phyloP scores from a whole-genome alignment of 257 asterid genomes.

The Thymus quinquecostatus region DNA sequence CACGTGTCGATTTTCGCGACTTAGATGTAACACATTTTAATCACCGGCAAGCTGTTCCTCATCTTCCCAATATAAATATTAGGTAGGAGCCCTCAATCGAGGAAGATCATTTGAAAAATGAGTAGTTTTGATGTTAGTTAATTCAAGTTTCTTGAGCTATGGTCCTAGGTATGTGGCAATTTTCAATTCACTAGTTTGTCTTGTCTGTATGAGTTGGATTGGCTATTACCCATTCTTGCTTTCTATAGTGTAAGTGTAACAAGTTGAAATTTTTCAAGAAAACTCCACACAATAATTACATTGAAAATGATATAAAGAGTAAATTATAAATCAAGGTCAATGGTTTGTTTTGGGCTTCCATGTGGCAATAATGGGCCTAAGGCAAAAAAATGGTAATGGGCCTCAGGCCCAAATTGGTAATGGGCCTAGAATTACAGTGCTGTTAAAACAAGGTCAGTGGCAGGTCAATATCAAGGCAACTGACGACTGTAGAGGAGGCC shows the following conservation, averaged over 20 bases:
- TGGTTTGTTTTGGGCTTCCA: background rate
- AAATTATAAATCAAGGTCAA: background rate
- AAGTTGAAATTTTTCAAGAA: conserved; percentile 6
- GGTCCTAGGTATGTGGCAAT: conserved; percentile 34
- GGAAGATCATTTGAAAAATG: conserved; percentile 15
- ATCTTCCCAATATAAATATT: conserved; percentile 11
- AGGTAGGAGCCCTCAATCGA: conserved; percentile 2
- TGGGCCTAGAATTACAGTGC: too few relatives aligned
- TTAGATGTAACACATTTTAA: conserved; percentile 19
- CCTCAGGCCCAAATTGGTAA: too few relatives aligned
- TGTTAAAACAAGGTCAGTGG: conserved; percentile 26
- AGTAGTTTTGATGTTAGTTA: background rate
- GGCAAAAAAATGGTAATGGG: background rate
- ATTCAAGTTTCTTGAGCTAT: conserved; percentile 24
- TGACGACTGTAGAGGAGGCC: conserved; percentile 35
- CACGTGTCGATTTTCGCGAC: conserved; percentile 22
- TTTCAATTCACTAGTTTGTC: conserved; percentile 23
- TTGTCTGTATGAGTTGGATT: conserved; percentile 20
- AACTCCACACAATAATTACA: background rate
- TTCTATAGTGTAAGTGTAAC: background rate
- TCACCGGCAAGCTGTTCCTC: conserved; percentile 21
- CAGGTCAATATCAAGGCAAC: conserved; percentile 34
- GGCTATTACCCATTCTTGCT: background rate
- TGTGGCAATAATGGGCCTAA: background rate
- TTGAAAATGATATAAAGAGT: background rate